A percentile compares a stretch with the other conserved stretches of the same genome.
phyloP scores from a whole-genome alignment of 202 grass and related monocot species.

The Bolboschoenoplectus hybrid region DNA sequence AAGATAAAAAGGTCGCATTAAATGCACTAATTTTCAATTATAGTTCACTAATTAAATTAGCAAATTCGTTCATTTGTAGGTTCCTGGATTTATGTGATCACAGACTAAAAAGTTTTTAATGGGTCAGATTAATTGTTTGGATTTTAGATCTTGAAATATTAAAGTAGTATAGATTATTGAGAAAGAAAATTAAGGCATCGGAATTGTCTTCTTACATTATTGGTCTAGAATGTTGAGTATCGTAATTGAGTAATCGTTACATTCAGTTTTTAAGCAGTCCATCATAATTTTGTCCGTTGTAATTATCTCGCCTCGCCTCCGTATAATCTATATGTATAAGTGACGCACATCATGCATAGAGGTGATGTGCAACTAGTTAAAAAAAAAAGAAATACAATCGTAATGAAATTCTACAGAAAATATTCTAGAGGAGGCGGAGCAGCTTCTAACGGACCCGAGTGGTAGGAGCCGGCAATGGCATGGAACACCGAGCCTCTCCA shows the following conservation, averaged over 20 bases:
- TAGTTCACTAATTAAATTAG: not conserved
- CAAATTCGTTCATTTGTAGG: not conserved
- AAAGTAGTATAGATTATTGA: not conserved
- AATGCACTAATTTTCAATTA: not conserved
- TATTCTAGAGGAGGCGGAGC: constrained; percentile 1
- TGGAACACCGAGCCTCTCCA: constrained; percentile 24
- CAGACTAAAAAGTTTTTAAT: not conserved
- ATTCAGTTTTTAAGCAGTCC: not conserved
- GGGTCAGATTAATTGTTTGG: not conserved
- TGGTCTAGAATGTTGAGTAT: not conserved
- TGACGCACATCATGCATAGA: not conserved
- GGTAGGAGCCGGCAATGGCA: constrained; percentile 24
- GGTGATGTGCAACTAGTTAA: too few relatives aligned
- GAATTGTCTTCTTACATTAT: not conserved
- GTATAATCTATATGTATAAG: not conserved
- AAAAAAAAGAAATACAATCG: too few relatives aligned
- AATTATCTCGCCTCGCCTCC: too few relatives aligned
- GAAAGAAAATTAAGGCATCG: not conserved
- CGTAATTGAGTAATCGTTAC: too few relatives aligned
- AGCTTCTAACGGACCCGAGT: constrained; percentile 24
- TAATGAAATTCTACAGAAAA: not conserved
- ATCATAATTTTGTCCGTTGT: not conserved
- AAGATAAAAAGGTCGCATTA: not conserved
- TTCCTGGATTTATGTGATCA: not conserved
- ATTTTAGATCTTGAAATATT: not conserved